A percentile compares a stretch with the other conserved stretches of the same genome.
Evolutionary conservation across 768 basidiomycete genomes (phyloP).

Genomic region (Pisolithus tinctorius): DNA sequence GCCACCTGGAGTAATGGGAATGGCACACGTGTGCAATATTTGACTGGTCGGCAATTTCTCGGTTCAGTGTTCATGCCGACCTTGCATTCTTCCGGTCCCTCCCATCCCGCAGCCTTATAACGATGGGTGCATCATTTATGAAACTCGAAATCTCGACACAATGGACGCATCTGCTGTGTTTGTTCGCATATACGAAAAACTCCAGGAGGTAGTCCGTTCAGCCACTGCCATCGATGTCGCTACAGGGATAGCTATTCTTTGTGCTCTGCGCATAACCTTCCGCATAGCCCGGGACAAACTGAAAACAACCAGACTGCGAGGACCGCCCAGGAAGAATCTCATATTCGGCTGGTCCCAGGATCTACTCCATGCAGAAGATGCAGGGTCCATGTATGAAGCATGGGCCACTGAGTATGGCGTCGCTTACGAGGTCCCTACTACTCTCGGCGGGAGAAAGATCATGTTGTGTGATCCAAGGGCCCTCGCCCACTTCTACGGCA

Average conservation of each 20-base stretch:
- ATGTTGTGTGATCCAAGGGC: slow-evolving; percentile 45
- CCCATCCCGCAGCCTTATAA: no score
- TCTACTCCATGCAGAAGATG: slow-evolving; percentile 11
- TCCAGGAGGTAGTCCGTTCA: neutral
- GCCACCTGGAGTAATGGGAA: no score
- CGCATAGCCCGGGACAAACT: slow-evolving; percentile 1
- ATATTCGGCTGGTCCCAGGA: slow-evolving; percentile 11
- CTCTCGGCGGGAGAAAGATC: slow-evolving; percentile 29
- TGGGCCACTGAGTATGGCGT: slow-evolving; percentile 46
- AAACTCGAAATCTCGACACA: no score
- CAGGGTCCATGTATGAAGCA: slow-evolving; percentile 32
- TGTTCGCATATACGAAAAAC: neutral
- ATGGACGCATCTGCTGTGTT: neutral
- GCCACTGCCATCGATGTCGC: neutral
- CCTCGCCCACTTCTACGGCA: slow-evolving; percentile 41
- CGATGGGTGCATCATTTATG: no score
- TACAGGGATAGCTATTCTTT: neutral
- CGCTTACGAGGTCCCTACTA: slow-evolving; percentile 34
- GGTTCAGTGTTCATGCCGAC: neutral
- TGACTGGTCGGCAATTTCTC: no score
- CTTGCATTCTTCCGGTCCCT: no score
- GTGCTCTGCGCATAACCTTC: slow-evolving; percentile 3
- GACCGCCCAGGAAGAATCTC: slow-evolving; percentile 13
- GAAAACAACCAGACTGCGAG: slow-evolving; percentile 17
- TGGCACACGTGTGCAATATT: no score